Percentiles rank a stretch among this genome's conserved stretches.
These are phyloP conservation scores for Avena insularis DNA, from an alignment of 176 grass and related monocot genomes.

Conservation along the genomic window DNA sequence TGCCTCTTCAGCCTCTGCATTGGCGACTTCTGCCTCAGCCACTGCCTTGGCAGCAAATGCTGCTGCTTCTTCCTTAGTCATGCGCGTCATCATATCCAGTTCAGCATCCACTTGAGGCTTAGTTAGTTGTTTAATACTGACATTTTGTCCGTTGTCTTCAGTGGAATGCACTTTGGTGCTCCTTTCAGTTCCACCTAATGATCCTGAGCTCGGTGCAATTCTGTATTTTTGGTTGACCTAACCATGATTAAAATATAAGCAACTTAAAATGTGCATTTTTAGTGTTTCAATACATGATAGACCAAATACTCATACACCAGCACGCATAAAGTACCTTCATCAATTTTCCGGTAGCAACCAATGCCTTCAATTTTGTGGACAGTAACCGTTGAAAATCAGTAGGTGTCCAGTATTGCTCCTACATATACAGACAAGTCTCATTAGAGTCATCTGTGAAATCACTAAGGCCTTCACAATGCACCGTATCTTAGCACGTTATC, in stretches of 20 bases:
- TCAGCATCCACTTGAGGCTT: constrained; percentile 64
- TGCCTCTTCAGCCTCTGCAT: constrained; percentile 81
- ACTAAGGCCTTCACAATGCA: background rate
- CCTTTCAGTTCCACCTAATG: constrained; percentile 35
- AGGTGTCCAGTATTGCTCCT: constrained; percentile 79
- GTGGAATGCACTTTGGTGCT: constrained; percentile 45
- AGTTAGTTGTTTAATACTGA: constrained; percentile 55
- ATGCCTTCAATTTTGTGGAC: constrained; percentile 70
- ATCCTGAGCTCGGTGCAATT: constrained; percentile 61
- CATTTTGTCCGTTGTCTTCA: constrained; percentile 50
- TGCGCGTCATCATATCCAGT: constrained; percentile 57
- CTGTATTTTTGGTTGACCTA: constrained; percentile 85
- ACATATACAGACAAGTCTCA: constrained; percentile 37
- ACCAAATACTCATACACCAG: background rate
- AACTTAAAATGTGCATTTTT: constrained; percentile 2
- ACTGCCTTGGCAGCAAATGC: constrained; percentile 83
- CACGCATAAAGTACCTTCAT: constrained; percentile 59
- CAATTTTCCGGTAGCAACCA: constrained; percentile 70
- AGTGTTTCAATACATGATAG: background rate
- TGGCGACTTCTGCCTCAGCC: constrained; percentile 80
- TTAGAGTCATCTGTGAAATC: constrained; percentile 34
- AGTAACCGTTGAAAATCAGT: constrained; percentile 75
- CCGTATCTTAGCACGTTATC: no score
- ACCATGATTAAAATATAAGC: constrained; percentile 26
- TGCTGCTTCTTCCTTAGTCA: constrained; percentile 78